Percentiles rank a stretch among this genome's conserved stretches.
phyloP scores from a whole-genome alignment of 306 rosid genomes.

The Sphenostylis stenocarpa region DNA sequence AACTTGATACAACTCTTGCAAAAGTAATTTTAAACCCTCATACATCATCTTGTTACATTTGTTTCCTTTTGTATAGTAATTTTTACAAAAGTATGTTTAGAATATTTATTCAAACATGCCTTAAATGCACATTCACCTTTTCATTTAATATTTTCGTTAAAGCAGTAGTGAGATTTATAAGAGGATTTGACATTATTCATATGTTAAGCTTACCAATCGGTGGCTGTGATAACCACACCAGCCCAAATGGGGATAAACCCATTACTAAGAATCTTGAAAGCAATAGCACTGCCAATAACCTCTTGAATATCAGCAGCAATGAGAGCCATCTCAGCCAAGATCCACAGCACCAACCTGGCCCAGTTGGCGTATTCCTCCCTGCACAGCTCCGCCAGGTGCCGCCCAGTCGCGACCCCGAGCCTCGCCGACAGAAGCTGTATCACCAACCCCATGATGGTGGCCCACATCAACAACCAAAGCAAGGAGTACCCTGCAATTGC shows the following conservation, averaged over 20 bases:
- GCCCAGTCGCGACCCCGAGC: slow-evolving; percentile 69
- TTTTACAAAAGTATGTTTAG: background rate
- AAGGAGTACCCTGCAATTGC: slow-evolving; percentile 72
- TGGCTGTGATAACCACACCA: slow-evolving; percentile 71
- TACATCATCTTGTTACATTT: background rate
- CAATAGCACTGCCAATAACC: slow-evolving; percentile 86
- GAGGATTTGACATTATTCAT: background rate
- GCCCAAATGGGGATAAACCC: slow-evolving; percentile 77
- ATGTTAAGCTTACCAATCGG: slow-evolving; percentile 49
- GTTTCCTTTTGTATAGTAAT: background rate
- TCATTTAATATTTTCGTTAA: background rate
- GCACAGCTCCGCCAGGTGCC: slow-evolving; percentile 75
- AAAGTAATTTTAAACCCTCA: background rate
- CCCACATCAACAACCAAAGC: slow-evolving; percentile 73
- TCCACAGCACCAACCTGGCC: slow-evolving; percentile 58
- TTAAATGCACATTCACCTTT: background rate
- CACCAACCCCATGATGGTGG: slow-evolving; percentile 62
- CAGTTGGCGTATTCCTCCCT: slow-evolving; percentile 70
- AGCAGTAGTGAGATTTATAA: background rate
- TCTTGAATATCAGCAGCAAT: slow-evolving; percentile 84
- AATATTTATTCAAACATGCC: background rate
- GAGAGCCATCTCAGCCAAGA: slow-evolving; percentile 68
- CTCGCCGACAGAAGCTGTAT: slow-evolving; percentile 72
- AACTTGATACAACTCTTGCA: background rate
- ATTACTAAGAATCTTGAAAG: slow-evolving; percentile 67